Evolutionary conservation across 768 basidiomycete genomes (phyloP).

Genomic region (Tulasnella sp.): DNA sequence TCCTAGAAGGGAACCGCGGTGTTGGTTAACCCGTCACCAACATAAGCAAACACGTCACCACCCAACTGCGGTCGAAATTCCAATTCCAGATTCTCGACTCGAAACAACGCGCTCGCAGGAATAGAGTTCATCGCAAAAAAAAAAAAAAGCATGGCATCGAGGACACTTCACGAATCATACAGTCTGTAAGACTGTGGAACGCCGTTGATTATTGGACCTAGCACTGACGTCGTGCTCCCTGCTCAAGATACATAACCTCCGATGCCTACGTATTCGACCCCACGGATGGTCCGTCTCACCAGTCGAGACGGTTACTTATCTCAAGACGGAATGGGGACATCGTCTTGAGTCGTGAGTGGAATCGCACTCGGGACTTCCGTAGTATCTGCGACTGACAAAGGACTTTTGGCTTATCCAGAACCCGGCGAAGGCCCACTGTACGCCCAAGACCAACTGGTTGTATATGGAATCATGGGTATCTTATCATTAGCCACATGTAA

Average conservation of each 20-base stretch:
- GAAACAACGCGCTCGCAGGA: not conserved
- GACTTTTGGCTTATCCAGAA: not conserved
- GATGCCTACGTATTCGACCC: conserved; percentile 22
- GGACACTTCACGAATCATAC: not conserved
- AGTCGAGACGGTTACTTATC: conserved; percentile 27
- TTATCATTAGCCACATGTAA: conserved; percentile 32
- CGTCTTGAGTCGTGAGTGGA: conserved; percentile 27
- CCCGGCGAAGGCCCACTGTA: conserved; percentile 18
- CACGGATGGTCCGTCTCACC: conserved; percentile 15
- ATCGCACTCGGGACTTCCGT: not conserved
- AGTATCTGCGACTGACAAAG: not conserved
- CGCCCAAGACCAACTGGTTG: conserved; percentile 28
- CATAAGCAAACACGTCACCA: not conserved
- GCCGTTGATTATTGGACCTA: too few species aligned
- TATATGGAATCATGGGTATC: conserved; percentile 37
- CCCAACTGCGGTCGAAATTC: not conserved
- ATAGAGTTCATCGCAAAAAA: not conserved
- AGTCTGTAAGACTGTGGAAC: conserved; percentile 9
- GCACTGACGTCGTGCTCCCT: too few species aligned
- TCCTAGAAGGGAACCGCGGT: too few species aligned
- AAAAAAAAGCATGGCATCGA: not conserved
- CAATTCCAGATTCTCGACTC: not conserved
- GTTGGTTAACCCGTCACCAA: not conserved
- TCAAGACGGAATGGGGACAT: conserved; percentile 27
- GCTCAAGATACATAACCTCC: conserved; percentile 18